Base-by-base conservation (phyloP, 1,139 yeast genomes). In the Chernovozyma sophiae-reginae region DNA sequence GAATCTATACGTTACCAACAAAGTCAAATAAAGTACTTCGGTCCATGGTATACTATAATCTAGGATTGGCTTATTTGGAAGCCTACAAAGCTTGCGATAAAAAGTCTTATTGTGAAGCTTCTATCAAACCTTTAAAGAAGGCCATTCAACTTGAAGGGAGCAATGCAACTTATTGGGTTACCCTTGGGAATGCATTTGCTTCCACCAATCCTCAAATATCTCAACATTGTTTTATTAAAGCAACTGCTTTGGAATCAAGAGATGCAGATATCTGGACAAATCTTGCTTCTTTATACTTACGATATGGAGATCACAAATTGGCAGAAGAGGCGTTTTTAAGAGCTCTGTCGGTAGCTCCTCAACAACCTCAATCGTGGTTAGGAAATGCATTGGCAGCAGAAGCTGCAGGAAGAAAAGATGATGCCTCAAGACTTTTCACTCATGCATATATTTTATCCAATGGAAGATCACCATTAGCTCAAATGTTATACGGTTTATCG, bases 221-320 rank as follows among this genome's bases (percentile, higher is more conserved):
- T 0, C 99, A 92, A 56, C 98, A 92, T 59, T 87, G 97, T 55
- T 86, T 85, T 49, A 85, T 94, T 47, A 83, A 86, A 44, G 92
- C 97, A 0, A 63, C 81, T 2, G 71, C 86, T 0, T 60, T 87
- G 31, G 82, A 85, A 37, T 75, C 85, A 3, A 75, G 79, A 40
- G 86, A 86, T 44, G 76, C 83, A 1, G 63, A 64, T 17, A 74
- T 82, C 5, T 92, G 97, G 97, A 74, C 81, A 14, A 86, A 87
- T 48, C 65, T 92, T 41, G 97, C 96, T 0, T 74, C 85, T 5
- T 65, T 92, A 29, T 90, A 86, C 47, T 63, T 90, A 43, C 68
- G 76, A 33, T 71, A 73, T 43, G 82, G 81, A 4, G 97, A 90
- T 53, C 50, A 70, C 4, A 81, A 76, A 36, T 71, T 92, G 31